Base-by-base conservation (phyloP, 73 alveolate species). In the Paramecium primaurelia region DNA sequence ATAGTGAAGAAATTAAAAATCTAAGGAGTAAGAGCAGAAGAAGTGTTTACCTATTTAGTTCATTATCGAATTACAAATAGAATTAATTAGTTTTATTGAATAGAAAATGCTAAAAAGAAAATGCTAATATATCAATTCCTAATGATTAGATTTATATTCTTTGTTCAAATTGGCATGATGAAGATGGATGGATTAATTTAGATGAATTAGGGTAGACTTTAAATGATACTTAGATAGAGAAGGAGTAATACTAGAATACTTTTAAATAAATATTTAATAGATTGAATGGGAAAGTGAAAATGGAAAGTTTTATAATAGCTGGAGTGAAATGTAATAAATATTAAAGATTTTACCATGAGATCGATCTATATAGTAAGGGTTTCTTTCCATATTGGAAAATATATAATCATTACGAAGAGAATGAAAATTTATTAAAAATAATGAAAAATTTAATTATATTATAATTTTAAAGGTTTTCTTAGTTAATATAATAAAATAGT, bases 141-240 rank as follows among this genome's bases (percentile, higher is more conserved):
- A 20, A 77, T 77, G 89, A 77, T 26, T 77, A 38, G 89, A 77
- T 77, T 40, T 40, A 34, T 71, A 77, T 8, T 40, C 64, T 6
- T 30, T 77, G 28, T 77, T 77, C 25, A 40, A 42, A 1, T 6
- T 77, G 42, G 42, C 89, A 20, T 20, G 89, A 77, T 77, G 26
- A 77, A 8, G 89, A 77, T 77, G 89, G 89, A 22, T 77, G 89
- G 89, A 77, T 77, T 34, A 77, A 44, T 38, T 77, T 77, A 44
- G 89, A 77, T 1, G 89, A 77, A 37, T 40, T 77, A 11, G 89
- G 89, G 6, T 40, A 42, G 11, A 40, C 89, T 2, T 77, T 77
- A 77, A 6, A 6, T 7, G 42, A 40, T 14, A 26, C 71, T 12
- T 77, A 73, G 10, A 18, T 42, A 38, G 40, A 38, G 40, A 40